Percentiles rank a stretch among this genome's conserved stretches.
Conservation (phyloP, 371 early-diverging fungal genomes). For the Mortierella sp. region DNA sequence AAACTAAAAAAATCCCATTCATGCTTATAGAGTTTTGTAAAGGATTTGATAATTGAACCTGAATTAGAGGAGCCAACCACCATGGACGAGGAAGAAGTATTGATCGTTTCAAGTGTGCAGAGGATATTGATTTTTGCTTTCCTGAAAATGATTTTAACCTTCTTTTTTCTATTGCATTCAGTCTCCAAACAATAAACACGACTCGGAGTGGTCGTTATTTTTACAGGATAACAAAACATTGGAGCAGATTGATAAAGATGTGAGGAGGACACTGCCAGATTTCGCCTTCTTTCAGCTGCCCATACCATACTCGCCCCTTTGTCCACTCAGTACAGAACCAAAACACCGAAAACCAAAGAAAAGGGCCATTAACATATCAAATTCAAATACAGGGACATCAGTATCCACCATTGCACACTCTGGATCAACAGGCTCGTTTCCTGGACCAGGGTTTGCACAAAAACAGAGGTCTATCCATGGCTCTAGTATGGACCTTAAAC, state of each 20-base stretch:
- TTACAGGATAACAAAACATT: constrained; percentile 71
- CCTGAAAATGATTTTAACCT: not conserved
- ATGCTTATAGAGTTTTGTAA: constrained; percentile 46
- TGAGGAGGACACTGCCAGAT: constrained; percentile 85
- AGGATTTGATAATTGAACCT: constrained; percentile 47
- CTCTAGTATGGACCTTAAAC: constrained; percentile 20
- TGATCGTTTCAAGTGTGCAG: constrained; percentile 21
- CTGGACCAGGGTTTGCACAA: not conserved
- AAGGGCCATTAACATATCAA: constrained; percentile 2
- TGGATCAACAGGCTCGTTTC: constrained; percentile 15
- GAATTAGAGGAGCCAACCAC: constrained; percentile 21
- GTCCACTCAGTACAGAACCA: constrained; percentile 63
- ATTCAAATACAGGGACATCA: not conserved
- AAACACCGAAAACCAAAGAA: constrained; percentile 19
- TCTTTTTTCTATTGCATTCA: not conserved
- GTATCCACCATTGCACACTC: not conserved
- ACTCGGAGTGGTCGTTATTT: constrained; percentile 64
- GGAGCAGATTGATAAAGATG: constrained; percentile 90
- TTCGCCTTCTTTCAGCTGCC: constrained; percentile 84
- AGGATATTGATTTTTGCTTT: too few relatives aligned
- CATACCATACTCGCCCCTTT: constrained; percentile 65
- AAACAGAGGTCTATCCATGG: constrained; percentile 7
- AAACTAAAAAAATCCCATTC: not conserved
- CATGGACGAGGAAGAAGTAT: constrained; percentile 23
- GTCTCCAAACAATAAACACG: constrained; percentile 26